Evolutionary conservation across 371 early-diverging fungal genomes (phyloP).

Genomic region (Lichtheimia ornata): DNA sequence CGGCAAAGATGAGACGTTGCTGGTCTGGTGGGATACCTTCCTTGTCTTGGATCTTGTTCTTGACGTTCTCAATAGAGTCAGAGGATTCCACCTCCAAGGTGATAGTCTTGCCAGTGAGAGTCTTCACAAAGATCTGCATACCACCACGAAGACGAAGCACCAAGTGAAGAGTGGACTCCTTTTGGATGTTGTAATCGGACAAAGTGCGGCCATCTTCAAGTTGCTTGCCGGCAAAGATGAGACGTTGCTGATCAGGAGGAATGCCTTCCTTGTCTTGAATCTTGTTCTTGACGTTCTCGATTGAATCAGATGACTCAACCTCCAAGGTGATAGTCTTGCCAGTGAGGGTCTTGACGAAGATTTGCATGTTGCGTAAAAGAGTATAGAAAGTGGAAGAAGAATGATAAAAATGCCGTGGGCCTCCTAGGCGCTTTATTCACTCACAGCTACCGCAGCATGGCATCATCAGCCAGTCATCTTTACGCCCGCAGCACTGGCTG

Average conservation of each 20-base stretch:
- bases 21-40: slow-evolving; percentile 92
- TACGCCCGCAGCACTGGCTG: too few relatives aligned
- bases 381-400: neutral
- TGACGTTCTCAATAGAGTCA: slow-evolving; percentile 90
- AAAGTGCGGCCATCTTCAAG: slow-evolving; percentile 83
- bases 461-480: too few relatives aligned
- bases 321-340: slow-evolving; percentile 95
- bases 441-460: too few relatives aligned
- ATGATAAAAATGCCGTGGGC: too few relatives aligned
- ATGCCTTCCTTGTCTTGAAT: slow-evolving; percentile 98
- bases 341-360: slow-evolving; percentile 80
- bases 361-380: slow-evolving; percentile 17
- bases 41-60: slow-evolving; percentile 94
- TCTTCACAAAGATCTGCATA: slow-evolving; percentile 55
- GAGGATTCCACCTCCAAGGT: slow-evolving; percentile 90
- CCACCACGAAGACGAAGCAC: slow-evolving; percentile 92
- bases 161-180: slow-evolving; percentile 89
- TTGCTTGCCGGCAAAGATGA: slow-evolving; percentile 88
- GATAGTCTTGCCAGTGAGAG: slow-evolving; percentile 92
- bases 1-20: slow-evolving; percentile 84
- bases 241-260: slow-evolving; percentile 85
- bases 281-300: slow-evolving; percentile 91
- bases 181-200: slow-evolving; percentile 71
- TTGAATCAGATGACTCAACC: slow-evolving; percentile 87
- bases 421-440: too few relatives aligned